These are phyloP conservation scores for Hypoxylon lienhwacheense DNA, from an alignment of 495 filamentous ascomycete genomes.

Conservation along the genomic window DNA sequence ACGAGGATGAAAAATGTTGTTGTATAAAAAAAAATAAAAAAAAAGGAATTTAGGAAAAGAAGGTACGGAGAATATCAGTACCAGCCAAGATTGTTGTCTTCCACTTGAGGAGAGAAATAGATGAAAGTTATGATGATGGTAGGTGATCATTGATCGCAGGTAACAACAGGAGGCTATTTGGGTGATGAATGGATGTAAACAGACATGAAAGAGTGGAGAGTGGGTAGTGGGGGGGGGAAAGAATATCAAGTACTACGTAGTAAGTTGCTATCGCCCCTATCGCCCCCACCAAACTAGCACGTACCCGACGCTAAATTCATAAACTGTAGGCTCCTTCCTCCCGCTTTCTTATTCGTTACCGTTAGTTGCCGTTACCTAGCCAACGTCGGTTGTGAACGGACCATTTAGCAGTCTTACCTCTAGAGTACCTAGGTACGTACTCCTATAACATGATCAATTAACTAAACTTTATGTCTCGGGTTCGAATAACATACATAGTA, in stretches of 20 bases:
- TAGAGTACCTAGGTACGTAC: slow-evolving; percentile 5
- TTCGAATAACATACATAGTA: neutral
- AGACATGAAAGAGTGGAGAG: slow-evolving; percentile 22
- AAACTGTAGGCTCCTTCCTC: slow-evolving; percentile 6
- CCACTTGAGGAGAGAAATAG: slow-evolving; percentile 5
- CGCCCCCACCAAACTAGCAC: slow-evolving; percentile 16
- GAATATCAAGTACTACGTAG: neutral
- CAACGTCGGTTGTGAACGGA: slow-evolving; percentile 15
- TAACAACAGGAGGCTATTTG: slow-evolving; percentile 30
- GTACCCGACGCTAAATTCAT: slow-evolving; percentile 20
- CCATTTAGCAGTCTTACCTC: slow-evolving; percentile 7
- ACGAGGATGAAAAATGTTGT: slow-evolving; percentile 2
- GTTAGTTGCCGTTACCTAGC: slow-evolving; percentile 18
- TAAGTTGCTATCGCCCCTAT: neutral
- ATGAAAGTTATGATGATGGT: slow-evolving; percentile 5
- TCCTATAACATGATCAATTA: neutral
- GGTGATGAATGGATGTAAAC: slow-evolving; percentile 27
- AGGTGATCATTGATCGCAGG: slow-evolving; percentile 8
- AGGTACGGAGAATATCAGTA: slow-evolving; percentile 3
- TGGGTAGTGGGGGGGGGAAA: slow-evolving; percentile 23
- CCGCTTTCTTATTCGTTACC: slow-evolving; percentile 5
- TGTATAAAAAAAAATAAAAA: neutral
- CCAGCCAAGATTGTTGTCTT: slow-evolving; percentile 1
- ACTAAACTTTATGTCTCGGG: neutral
- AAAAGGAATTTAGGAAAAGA: neutral